These are phyloP conservation scores for Hordeum pubiflorum DNA, from an alignment of 202 grass and related monocot species.

Conservation along the genomic window DNA sequence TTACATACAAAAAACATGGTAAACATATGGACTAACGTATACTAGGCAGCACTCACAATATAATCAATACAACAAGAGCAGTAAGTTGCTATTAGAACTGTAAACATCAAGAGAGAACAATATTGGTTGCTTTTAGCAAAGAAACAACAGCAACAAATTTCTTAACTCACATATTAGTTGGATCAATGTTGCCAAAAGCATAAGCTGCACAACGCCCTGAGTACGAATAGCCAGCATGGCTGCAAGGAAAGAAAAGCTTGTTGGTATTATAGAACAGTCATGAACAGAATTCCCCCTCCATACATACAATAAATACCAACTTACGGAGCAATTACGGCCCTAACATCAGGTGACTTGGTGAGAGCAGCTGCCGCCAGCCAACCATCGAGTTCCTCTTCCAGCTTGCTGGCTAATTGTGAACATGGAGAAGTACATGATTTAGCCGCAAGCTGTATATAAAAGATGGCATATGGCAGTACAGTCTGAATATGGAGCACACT, in stretches of 20 bases:
- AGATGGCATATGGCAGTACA: not conserved
- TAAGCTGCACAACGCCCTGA: slow-evolving; percentile 86
- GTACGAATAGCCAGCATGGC: slow-evolving; percentile 98
- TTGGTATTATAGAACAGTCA: slow-evolving; percentile 5
- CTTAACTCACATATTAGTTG: slow-evolving; percentile 72
- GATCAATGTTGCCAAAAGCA: slow-evolving; percentile 97
- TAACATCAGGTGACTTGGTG: slow-evolving; percentile 72
- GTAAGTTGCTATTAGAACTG: not conserved
- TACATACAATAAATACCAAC: slow-evolving; percentile 30
- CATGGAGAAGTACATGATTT: slow-evolving; percentile 19
- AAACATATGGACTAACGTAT: not conserved
- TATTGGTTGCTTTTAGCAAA: not conserved
- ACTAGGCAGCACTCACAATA: not conserved
- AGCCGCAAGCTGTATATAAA: not conserved
- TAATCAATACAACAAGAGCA: not conserved
- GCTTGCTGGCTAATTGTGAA: slow-evolving; percentile 56
- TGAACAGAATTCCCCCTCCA: not conserved
- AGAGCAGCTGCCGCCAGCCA: slow-evolving; percentile 65
- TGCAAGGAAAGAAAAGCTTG: slow-evolving; percentile 26
- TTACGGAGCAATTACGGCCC: slow-evolving; percentile 95
- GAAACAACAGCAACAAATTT: not conserved
- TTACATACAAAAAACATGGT: not conserved
- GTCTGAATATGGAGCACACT: not conserved
- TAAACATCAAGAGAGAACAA: not conserved
- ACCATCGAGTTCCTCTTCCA: slow-evolving; percentile 75